Evolutionary conservation across 2,329 filamentous ascomycete species (phyloP), one percentile per base, ranked within the genome.

Genomic region (Ploettnerulaceae sp.): DNA sequence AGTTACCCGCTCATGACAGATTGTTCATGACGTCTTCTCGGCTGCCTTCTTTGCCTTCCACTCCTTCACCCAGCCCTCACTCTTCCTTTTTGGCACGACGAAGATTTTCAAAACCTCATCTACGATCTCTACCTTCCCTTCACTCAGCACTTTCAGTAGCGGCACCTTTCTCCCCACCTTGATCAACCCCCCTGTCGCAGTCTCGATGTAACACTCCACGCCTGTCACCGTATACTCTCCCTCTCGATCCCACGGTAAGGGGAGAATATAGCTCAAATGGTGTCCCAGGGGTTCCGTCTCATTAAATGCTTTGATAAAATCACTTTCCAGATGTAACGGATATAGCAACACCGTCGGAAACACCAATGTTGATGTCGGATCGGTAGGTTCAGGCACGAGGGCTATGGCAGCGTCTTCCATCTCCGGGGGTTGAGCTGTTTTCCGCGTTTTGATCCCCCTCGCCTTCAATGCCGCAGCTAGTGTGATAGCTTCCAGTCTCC

Each of bases 201-300:
- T 97, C 71, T 96, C 89, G 72, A 95, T 84, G 66, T 88, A 97
- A 61, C 88, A 93, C 57, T 95, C 89, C 4, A 95, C 87, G 1
- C 68, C 71, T 0, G 72, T 71, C 1, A 74, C 57, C 1, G 70
- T 76, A 66, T 95, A 96, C 59, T 81, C 81, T 1, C 74, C 67
- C 50, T 75, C 70, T 12, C 66, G 61, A 59, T 97, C 93, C 93
- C 93, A 98, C 9, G 89, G 89, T 59, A 89, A 67, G 2, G 90
- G 91, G 48, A 98, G 79, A 7, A 97, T 83, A 61, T 96, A 95
- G 3, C 74, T 73, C 39, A 98, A 71, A 66, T 96, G 90, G 55
- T 91, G 82, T 6, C 74, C 75, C 21, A 96, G 71, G 12, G 75
- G 76, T 57, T 93, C 82, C 49, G 75, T 79, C 72, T 97, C 93